phyloP scores from a whole-genome alignment of 129 eudicot species.

The Flaveria bidentis region DNA sequence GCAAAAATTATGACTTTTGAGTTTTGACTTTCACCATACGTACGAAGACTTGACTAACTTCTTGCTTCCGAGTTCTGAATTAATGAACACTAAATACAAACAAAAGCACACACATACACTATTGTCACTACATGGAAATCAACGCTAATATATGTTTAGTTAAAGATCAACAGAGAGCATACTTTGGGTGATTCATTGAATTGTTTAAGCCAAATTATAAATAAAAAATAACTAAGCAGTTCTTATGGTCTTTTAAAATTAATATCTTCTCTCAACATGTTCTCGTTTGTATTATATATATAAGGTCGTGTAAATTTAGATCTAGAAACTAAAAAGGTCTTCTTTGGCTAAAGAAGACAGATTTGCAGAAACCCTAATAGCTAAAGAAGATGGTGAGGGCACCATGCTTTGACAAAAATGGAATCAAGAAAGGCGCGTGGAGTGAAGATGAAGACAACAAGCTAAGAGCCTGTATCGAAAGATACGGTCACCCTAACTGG shows the following conservation, averaged over 20 bases:
- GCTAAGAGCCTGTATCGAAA: conserved; percentile 28
- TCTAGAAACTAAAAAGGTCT: conserved; percentile 18
- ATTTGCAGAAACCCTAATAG: neutral
- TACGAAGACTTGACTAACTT: too few relatives aligned
- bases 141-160: conserved; percentile 3
- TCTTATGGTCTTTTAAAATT: conserved; percentile 17
- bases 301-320: neutral
- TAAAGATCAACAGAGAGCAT: neutral
- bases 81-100: neutral
- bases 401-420: conserved; percentile 32
- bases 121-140: conserved; percentile 1
- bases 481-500: conserved; percentile 38
- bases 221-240: neutral
- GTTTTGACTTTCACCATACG: neutral
- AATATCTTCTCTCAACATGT: conserved; percentile 4
- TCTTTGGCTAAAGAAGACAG: neutral
- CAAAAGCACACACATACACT: neutral
- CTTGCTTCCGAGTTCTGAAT: neutral
- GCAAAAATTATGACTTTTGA: neutral
- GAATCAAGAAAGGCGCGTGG: conserved; percentile 45
- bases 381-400: conserved; percentile 37
- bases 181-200: neutral
- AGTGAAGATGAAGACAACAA: conserved; percentile 39
- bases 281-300: conserved; percentile 1
- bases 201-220: neutral